A percentile compares a stretch with the other conserved stretches of the same genome.
Conservation (phyloP, 345 rosid species). For the Gossypium thurberi region DNA sequence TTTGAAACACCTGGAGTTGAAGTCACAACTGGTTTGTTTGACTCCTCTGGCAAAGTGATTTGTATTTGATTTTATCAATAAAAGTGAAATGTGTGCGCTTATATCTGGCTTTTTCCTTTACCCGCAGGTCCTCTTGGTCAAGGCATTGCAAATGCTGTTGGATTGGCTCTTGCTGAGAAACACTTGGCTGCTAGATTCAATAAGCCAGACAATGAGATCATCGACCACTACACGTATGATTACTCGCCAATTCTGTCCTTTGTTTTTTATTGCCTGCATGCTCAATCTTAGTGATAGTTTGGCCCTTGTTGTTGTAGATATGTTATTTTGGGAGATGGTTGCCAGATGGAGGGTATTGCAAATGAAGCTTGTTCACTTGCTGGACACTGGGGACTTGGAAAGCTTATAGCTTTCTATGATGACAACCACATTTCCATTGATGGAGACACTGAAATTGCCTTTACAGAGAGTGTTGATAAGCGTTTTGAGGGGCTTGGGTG, state of each 20-base stretch:
- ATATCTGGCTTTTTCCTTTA: neutral
- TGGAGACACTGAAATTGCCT: constrained; percentile 98
- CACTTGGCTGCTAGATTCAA: constrained; percentile 79
- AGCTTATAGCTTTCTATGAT: constrained; percentile 94
- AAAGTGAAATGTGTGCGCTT: neutral
- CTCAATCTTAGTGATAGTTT: neutral
- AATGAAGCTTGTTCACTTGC: constrained; percentile 94
- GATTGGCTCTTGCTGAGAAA: constrained; percentile 78
- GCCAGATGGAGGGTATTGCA: constrained; percentile 96
- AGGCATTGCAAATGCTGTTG: constrained; percentile 84
- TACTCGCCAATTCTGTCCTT: neutral
- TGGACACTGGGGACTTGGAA: constrained; percentile 98
- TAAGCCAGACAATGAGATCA: constrained; percentile 62
- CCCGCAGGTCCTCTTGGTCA: constrained; percentile 82
- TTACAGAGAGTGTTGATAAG: constrained; percentile 74
- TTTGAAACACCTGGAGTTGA: constrained; percentile 99
- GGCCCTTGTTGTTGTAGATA: constrained; percentile 42
- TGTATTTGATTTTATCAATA: neutral
- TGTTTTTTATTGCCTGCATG: neutral
- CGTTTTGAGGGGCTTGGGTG: constrained; percentile 99
- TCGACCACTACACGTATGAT: constrained; percentile 84
- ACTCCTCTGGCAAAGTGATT: neutral
- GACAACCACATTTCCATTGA: constrained; percentile 98
- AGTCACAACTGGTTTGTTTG: constrained; percentile 93
- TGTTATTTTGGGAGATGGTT: constrained; percentile 82